Percentiles rank a stretch among this genome's conserved stretches.
These are phyloP conservation scores for Nakazawaea peltata DNA, from an alignment of 805 yeast genomes.

Conservation along the genomic window DNA sequence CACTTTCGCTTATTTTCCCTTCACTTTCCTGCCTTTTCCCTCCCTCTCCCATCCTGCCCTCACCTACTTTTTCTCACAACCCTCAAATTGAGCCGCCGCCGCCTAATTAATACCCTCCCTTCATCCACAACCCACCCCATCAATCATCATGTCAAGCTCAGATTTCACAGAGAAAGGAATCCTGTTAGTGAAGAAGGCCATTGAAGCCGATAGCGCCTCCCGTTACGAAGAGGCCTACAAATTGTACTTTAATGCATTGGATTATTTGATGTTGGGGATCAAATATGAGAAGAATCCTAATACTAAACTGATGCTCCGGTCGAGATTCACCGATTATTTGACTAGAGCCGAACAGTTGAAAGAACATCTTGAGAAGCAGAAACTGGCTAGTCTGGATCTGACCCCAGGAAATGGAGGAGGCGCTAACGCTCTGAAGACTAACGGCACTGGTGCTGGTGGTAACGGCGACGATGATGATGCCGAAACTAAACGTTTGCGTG, in stretches of 20 bases:
- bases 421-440: slow-evolving; percentile 42
- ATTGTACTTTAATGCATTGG: slow-evolving; percentile 85
- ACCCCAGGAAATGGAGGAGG: slow-evolving; percentile 53
- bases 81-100: too few relatives aligned
- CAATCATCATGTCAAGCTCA: slow-evolving; percentile 25
- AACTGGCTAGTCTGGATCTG: slow-evolving; percentile 35
- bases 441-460: slow-evolving; percentile 34
- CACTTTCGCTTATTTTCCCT: background rate
- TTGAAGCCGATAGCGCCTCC: slow-evolving; percentile 86
- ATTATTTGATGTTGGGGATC: slow-evolving; percentile 90
- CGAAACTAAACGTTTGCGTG: slow-evolving; percentile 82
- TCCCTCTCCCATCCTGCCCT: too few relatives aligned
- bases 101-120: too few relatives aligned
- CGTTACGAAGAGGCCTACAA: slow-evolving; percentile 92
- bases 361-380: slow-evolving; percentile 68
- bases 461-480: slow-evolving; percentile 68
- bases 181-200: slow-evolving; percentile 88
- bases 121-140: background rate
- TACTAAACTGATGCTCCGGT: slow-evolving; percentile 80
- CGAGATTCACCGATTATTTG: slow-evolving; percentile 86
- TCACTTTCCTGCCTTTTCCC: too few relatives aligned
- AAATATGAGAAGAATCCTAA: slow-evolving; percentile 90
- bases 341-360: slow-evolving; percentile 91
- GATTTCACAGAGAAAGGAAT: slow-evolving; percentile 94
- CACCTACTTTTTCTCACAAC: too few relatives aligned